Evolutionary conservation across 2,329 filamentous ascomycete genomes (phyloP), one percentile per base, ranked within the genome.

Genomic region (Chrysosporium keratinophilum): DNA sequence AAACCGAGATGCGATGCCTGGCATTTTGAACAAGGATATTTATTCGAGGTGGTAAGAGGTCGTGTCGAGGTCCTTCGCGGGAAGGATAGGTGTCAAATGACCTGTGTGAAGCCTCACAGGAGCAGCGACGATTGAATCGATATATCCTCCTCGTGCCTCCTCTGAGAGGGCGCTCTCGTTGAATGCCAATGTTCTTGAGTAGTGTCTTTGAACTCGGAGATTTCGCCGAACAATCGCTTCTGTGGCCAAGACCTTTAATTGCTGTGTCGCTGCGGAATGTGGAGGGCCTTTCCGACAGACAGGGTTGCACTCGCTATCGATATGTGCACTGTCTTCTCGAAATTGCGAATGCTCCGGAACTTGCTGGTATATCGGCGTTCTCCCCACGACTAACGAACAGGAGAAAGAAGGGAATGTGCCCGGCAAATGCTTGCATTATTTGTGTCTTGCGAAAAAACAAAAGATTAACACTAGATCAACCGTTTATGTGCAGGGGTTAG

Each of bases 1-100:
- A 43, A 59, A 59, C 40, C 52, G 41, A n/a, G 57, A 59, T 19
- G 52, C 46, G 15, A 52, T 40, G 5, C 52, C 47, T 3, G 52
- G 37, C 56, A 57, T 57, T 3, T 31, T 53, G 51, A 14, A 14
- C 20, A 14, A 15, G 17, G n/a, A 15, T n/a, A 14, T 31, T 20
- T 31, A 15, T 46, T 33, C 14, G 14, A 2, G 44, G 33, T 42
- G 14, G 14, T 42, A 19, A 2, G 15, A 15, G 14, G 17, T 10
- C 40, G n/a, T 17, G n/a, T 33, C 11, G 28, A 40, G 34, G 42
- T 28, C 23, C 7, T 28, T 28, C 23, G 23, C 23, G 23, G 7
- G 23, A 7, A 28, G 23, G 7, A 28, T 7, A 7, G 3, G 3
- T 7, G 23, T 28, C 23, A 28, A 28, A 4, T 4, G 23, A 28